These are phyloP conservation scores for Naganishia onofrii DNA, from an alignment of 768 basidiomycete genomes.

Conservation along the genomic window DNA sequence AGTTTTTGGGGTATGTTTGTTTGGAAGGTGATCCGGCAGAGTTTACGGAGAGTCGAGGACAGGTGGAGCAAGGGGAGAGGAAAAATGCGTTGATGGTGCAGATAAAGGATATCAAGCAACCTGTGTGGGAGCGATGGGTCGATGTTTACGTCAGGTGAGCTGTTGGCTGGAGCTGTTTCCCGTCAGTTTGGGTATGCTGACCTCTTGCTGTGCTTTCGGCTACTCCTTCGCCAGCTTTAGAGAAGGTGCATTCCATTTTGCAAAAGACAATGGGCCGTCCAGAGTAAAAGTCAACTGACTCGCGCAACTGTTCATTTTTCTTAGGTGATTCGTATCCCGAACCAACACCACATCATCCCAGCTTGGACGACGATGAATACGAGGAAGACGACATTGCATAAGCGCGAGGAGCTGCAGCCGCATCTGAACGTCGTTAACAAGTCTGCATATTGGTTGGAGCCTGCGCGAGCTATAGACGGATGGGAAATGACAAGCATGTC, in stretches of 20 bases:
- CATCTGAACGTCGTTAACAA: neutral
- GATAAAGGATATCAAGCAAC: slow-evolving; percentile 26
- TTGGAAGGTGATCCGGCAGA: slow-evolving; percentile 26
- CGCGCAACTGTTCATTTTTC: neutral
- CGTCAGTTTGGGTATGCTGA: neutral
- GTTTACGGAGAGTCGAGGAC: neutral
- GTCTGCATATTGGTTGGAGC: neutral
- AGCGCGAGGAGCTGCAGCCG: neutral
- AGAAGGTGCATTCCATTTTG: neutral
- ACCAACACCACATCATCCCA: slow-evolving; percentile 10
- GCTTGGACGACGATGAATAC: slow-evolving; percentile 18
- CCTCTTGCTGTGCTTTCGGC: neutral
- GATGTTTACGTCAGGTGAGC: slow-evolving; percentile 30
- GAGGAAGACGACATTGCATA: slow-evolving; percentile 3
- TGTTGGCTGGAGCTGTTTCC: neutral
- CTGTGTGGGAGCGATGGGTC: slow-evolving; percentile 29
- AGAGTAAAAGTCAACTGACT: no score
- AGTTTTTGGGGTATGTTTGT: slow-evolving; percentile 10
- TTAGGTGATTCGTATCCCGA: slow-evolving; percentile 19
- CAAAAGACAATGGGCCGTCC: no score
- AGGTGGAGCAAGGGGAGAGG: slow-evolving; percentile 16
- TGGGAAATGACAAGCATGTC: no score
- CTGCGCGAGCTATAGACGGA: neutral
- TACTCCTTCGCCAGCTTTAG: neutral
- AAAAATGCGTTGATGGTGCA: slow-evolving; percentile 13